These are phyloP conservation scores for Rugonectria rugulosa DNA, from an alignment of 2,329 filamentous ascomycete genomes.

Conservation along the genomic window DNA sequence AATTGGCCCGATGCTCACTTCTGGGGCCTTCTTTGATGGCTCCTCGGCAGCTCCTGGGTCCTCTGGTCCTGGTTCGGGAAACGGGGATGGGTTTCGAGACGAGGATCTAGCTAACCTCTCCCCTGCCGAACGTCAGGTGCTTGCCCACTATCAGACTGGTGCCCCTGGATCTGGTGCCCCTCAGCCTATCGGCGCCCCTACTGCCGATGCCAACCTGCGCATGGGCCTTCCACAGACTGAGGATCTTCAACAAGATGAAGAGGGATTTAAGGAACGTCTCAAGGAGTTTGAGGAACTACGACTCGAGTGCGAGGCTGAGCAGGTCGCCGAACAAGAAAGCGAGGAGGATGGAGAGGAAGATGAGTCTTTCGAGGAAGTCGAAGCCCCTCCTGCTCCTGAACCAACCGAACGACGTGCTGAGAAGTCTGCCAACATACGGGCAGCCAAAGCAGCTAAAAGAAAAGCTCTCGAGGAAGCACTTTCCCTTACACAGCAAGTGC, in stretches of 20 bases:
- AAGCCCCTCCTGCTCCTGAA: slow-evolving; percentile 18
- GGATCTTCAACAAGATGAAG: slow-evolving; percentile 60
- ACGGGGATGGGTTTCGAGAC: slow-evolving; percentile 66
- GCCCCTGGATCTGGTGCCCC: slow-evolving; percentile 35
- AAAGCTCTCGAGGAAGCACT: slow-evolving; percentile 53
- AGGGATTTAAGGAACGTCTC: slow-evolving; percentile 74
- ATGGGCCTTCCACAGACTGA: slow-evolving; percentile 58
- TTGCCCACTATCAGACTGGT: slow-evolving; percentile 48
- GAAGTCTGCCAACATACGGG: slow-evolving; percentile 23
- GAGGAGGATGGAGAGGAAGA: slow-evolving; percentile 46
- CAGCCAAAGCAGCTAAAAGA: slow-evolving; percentile 42
- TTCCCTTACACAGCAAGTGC: slow-evolving; percentile 84
- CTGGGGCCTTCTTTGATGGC: slow-evolving; percentile 75
- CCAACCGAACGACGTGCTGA: slow-evolving; percentile 26
- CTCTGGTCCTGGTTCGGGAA: slow-evolving; percentile 40
- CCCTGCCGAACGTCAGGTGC: slow-evolving; percentile 60
- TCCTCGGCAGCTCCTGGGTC: slow-evolving; percentile 44
- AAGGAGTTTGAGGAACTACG: slow-evolving; percentile 84
- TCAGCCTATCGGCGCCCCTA: slow-evolving; percentile 49
- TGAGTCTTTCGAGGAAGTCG: slow-evolving; percentile 21
- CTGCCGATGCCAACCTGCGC: slow-evolving; percentile 46
- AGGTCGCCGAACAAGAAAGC: slow-evolving; percentile 45
- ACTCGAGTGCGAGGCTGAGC: slow-evolving; percentile 71
- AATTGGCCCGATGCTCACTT: slow-evolving; percentile 65
- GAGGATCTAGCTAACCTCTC: slow-evolving; percentile 77